Evolutionary conservation across 2,329 filamentous ascomycete species (phyloP), one percentile per base, ranked within the genome.

Genomic region (Hypoxylon sp.): DNA sequence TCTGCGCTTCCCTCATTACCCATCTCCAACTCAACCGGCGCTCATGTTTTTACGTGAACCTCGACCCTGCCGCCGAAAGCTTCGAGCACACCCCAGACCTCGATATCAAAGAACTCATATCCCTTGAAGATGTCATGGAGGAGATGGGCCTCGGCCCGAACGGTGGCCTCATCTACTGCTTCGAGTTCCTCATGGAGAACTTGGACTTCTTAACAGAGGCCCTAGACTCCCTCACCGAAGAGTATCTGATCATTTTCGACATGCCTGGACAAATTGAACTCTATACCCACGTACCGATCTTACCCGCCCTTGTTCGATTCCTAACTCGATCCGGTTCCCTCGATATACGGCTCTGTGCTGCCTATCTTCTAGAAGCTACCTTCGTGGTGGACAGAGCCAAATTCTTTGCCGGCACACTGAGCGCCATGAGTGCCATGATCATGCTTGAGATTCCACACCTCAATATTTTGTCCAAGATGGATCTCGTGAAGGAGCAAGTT

Each of bases 241-340:
- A 98, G 76, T 98, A 97, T 80, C 88, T 99, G 70, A 97, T 98
- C 80, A 92, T 99, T 70, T 94, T 99, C 82, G 96, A 99, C 82
- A 98, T 98, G 92, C 96, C 96, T 0, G 96, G 96, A 63, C 96
- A 99, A 83, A 98, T 99, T 80, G 96, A 99, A 83, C 89, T 99
- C 13, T 99, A 98, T 83, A 98, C 95, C 2, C 96, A 99, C 79
- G 92, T 98, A 35, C 96, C 96, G 42, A 92, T 99, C 72, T 85
- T 99, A 33, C 96, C 96, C 0, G 88, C 90, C 19, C 88, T 99
- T 52, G 90, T 95, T 72, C 91, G 91, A 76, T 93, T 93, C 78
- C 86, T 98, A 56, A 94, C 91, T 46, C 89, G 92, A 70, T 85
- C 90, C 10, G 94, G 94, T 8, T 88, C 91, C 19, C 86, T 98